Conservation (phyloP, 306 rosid genomes). For the Vigna trinervia region DNA sequence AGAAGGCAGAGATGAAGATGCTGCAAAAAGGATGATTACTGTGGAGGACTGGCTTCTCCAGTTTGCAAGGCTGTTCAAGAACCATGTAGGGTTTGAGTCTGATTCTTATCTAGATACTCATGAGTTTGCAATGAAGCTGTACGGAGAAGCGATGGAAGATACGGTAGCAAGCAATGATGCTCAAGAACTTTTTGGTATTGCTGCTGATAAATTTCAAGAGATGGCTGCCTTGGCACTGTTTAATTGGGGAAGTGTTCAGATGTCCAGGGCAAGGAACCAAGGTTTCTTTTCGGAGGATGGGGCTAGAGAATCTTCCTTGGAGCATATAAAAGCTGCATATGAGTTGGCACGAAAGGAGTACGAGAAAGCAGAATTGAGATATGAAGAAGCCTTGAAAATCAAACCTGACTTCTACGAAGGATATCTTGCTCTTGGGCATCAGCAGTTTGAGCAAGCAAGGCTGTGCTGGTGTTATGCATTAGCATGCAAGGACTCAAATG, state of each 20-base stretch:
- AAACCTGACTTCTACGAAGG: constrained; percentile 87
- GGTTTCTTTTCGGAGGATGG: constrained; percentile 64
- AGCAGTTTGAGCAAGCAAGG: constrained; percentile 86
- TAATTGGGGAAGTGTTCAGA: constrained; percentile 31
- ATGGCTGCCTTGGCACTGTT: constrained; percentile 27
- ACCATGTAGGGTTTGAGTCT: constrained; percentile 35
- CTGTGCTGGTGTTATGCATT: constrained; percentile 79
- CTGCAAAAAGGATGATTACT: neutral
- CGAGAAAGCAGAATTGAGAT: constrained; percentile 53
- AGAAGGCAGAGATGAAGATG: neutral
- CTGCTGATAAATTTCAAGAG: constrained; percentile 28
- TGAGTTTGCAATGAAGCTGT: constrained; percentile 25
- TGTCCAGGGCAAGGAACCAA: constrained; percentile 42
- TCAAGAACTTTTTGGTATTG: constrained; percentile 26
- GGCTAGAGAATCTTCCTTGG: constrained; percentile 57
- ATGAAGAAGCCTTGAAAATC: constrained; percentile 76
- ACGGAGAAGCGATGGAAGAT: constrained; percentile 18
- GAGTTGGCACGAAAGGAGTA: constrained; percentile 1
- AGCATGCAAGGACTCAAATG: constrained; percentile 60
- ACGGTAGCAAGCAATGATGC: neutral
- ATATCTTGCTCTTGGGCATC: constrained; percentile 86
- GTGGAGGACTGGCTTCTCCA: constrained; percentile 37
- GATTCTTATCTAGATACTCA: constrained; percentile 30
- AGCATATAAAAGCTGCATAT: constrained; percentile 60
- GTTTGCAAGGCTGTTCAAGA: constrained; percentile 34